A percentile compares a stretch with the other conserved stretches of the same genome.
Conservation (phyloP, 257 asterid species). For the Datura wrightii region DNA sequence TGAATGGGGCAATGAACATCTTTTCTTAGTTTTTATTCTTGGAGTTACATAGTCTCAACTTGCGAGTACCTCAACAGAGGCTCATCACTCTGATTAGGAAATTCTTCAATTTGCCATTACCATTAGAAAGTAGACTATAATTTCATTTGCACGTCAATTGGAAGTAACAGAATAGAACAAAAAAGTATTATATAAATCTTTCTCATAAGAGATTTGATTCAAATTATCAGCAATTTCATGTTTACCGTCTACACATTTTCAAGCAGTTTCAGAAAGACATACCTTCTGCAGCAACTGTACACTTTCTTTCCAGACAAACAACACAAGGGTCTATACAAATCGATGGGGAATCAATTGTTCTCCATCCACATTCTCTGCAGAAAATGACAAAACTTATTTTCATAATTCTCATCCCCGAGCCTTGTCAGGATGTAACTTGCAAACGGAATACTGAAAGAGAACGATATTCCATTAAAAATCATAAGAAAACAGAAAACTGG, state of each 20-base stretch:
- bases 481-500: background rate
- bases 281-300: constrained; percentile 94
- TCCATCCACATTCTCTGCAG: constrained; percentile 83
- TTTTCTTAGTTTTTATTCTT: background rate
- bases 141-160: background rate
- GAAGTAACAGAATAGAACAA: background rate
- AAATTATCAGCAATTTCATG: background rate
- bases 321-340: constrained; percentile 80
- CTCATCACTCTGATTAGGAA: background rate
- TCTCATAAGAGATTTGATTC: background rate
- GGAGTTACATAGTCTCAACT: background rate
- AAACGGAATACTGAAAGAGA: background rate
- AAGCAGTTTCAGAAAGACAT: constrained; percentile 27
- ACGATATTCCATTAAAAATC: background rate
- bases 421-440: background rate
- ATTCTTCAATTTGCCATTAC: background rate
- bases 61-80: background rate
- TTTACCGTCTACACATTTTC: background rate
- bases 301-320: constrained; percentile 85
- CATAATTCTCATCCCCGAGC: background rate
- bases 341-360: constrained; percentile 49
- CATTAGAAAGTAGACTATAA: background rate
- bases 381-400: background rate
- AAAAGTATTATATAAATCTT: background rate
- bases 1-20: background rate